Evolutionary conservation across 2,329 filamentous ascomycete genomes (phyloP).

Genomic region (Calonectria pauciramosa): DNA sequence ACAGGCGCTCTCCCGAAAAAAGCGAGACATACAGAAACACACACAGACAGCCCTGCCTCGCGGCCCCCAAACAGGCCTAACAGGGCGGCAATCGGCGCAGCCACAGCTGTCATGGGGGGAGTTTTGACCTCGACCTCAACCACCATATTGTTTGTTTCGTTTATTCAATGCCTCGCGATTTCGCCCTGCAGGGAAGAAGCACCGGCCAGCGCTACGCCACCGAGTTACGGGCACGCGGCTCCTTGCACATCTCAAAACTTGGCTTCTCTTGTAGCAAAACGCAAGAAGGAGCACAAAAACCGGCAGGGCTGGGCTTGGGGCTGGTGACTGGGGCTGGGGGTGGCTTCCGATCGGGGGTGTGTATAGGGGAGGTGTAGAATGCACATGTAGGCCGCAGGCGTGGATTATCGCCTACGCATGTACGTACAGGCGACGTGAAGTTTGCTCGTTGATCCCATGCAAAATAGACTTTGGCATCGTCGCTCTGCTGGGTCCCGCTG

Average conservation of each 20-base stretch:
- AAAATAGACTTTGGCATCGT: conserved; percentile 46
- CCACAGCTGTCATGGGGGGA: conserved; percentile 40
- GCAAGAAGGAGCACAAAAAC: not conserved
- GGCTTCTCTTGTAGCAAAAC: not conserved
- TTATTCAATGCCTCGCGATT: not conserved
- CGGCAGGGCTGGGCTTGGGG: conserved; percentile 13
- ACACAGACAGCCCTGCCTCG: conserved; percentile 8
- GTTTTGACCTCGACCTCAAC: not conserved
- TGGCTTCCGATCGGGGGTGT: not conserved
- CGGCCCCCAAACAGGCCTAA: conserved; percentile 12
- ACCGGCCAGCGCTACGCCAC: conserved; percentile 15
- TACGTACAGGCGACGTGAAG: conserved; percentile 30
- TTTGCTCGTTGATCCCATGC: conserved; percentile 40
- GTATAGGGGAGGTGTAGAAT: not conserved
- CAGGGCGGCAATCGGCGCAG: conserved; percentile 30
- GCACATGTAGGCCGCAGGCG: conserved; percentile 11
- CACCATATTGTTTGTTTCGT: conserved; percentile 11
- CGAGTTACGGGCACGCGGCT: conserved; percentile 4
- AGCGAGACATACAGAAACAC: conserved; percentile 15
- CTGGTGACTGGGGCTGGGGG: conserved; percentile 4
- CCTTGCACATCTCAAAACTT: not conserved
- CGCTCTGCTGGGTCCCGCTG: conserved; percentile 30
- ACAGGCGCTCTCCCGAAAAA: conserved; percentile 2
- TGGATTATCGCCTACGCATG: conserved; percentile 24
- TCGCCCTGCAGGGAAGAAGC: not conserved